Evolutionary conservation across 2,329 filamentous ascomycete species (phyloP), one percentile per base, ranked within the genome.

Genomic region (Neopestalotiopsis clavispora): DNA sequence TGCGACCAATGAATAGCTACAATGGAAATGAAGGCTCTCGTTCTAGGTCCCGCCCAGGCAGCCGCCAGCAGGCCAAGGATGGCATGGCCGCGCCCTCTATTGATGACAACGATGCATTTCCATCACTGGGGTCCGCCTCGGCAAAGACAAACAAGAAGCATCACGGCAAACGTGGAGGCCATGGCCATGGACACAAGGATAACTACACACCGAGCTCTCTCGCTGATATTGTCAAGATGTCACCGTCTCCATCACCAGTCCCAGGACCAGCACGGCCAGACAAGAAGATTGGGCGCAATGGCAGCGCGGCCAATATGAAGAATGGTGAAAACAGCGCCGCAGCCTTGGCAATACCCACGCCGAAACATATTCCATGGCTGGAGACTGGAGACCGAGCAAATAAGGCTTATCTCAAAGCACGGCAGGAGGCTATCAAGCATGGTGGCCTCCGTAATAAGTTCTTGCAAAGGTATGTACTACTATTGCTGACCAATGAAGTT

Each of bases 401-500:
- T 80, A 94, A 95, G 80, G 92, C 94, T 30, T 99, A 99, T 79
- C 89, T 99, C 74, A 97, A 97, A 82, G 94, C 95, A 74, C 92
- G 96, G 66, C 93, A 95, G 76, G 95, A 98, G 81, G 96, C 96
- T 69, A 97, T 99, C 79, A 97, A 97, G 82, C 96, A 99, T 79
- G 96, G 96, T 73, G 96, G 95, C 74, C 89, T 98, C 78, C 90
- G 96, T 71, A 99, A 98, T 80, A 98, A 98, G 79, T 99, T 98
- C 75, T 82, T 99, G 67, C 95, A 98, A 81, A 97, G 94, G 94
- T 95, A 82, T 75, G 83, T 78, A 32, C 9, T 30, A 6, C 14
- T 3, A 12, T 12, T 7, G 0, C 17, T 34, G 10, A 13, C 10
- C 60, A 1, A 17, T 28, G 13, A 7, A 20, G 20, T 23, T 69